These are phyloP conservation scores for Dispira parvispora DNA, from an alignment of 192 early-diverging fungal species.

Conservation along the genomic window DNA sequence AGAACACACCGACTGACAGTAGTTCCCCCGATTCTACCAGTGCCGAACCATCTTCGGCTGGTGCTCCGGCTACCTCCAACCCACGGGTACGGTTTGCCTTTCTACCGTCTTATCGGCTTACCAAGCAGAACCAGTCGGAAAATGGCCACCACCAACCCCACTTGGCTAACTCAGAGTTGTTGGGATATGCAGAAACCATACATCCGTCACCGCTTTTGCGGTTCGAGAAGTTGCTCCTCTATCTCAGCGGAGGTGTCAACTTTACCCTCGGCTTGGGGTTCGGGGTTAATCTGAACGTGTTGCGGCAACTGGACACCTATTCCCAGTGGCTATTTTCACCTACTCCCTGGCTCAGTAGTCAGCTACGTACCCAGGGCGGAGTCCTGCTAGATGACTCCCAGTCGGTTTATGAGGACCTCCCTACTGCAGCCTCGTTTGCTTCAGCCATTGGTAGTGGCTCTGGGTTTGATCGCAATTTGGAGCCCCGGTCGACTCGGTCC, in stretches of 20 bases:
- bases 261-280: slow-evolving; percentile 6
- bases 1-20: neutral
- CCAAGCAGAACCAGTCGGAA: neutral
- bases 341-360: slow-evolving; percentile 9
- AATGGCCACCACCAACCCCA: neutral
- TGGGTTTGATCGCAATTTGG: neutral
- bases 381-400: neutral
- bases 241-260: slow-evolving; percentile 2
- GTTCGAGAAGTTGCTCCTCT: slow-evolving; percentile 6
- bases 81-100: slow-evolving; percentile 6
- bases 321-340: slow-evolving; percentile 1
- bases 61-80: neutral
- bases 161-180: neutral
- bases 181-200: neutral
- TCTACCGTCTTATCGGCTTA: neutral
- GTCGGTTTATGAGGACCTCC: neutral
- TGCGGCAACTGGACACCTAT: slow-evolving; percentile 1
- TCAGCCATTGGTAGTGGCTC: neutral
- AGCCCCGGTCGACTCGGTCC: neutral
- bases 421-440: neutral
- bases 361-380: slow-evolving; percentile 1
- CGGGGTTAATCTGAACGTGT: slow-evolving; percentile 5
- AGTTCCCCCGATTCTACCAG: neutral
- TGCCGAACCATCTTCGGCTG: neutral
- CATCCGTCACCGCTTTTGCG: neutral